Percentiles rank a stretch among this genome's conserved stretches.
phyloP scores from a whole-genome alignment of 108 stramenopile species.

The Cyclotella distinguenda region DNA sequence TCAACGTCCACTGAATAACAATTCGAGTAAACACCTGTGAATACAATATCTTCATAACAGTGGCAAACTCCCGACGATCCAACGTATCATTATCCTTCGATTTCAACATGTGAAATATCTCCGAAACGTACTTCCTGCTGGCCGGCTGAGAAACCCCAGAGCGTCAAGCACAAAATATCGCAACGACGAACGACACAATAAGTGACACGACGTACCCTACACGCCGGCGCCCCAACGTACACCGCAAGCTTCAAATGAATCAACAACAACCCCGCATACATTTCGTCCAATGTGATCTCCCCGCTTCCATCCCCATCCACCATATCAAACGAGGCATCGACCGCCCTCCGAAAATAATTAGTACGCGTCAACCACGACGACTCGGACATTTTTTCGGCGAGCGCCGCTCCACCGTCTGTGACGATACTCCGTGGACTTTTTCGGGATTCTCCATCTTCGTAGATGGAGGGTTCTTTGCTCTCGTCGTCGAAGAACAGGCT shows the following conservation, averaged over 20 bases:
- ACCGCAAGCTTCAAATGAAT: constrained; percentile 78
- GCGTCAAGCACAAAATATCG: too few relatives aligned
- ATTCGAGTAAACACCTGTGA: constrained; percentile 75
- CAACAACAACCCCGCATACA: constrained; percentile 73
- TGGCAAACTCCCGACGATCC: constrained; percentile 62
- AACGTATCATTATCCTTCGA: constrained; percentile 51
- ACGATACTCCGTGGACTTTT: background rate
- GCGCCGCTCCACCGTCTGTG: background rate
- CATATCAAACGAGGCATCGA: constrained; percentile 56
- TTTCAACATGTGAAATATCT: constrained; percentile 70
- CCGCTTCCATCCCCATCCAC: constrained; percentile 71
- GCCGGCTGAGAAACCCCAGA: constrained; percentile 58
- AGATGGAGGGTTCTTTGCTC: background rate
- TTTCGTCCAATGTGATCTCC: constrained; percentile 68
- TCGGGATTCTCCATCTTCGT: background rate
- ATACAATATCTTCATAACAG: constrained; percentile 70
- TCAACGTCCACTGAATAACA: constrained; percentile 67
- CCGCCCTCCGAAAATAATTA: constrained; percentile 52
- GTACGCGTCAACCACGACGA: constrained; percentile 44
- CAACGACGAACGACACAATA: constrained; percentile 3
- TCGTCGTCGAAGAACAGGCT: constrained; percentile 11
- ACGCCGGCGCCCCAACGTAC: constrained; percentile 81
- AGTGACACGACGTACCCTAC: constrained; percentile 45
- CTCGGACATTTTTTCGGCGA: background rate
- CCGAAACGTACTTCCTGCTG: constrained; percentile 44